phyloP scores from a whole-genome alignment of 2,329 filamentous ascomycete species.

The Trichoderma atroviride region DNA sequence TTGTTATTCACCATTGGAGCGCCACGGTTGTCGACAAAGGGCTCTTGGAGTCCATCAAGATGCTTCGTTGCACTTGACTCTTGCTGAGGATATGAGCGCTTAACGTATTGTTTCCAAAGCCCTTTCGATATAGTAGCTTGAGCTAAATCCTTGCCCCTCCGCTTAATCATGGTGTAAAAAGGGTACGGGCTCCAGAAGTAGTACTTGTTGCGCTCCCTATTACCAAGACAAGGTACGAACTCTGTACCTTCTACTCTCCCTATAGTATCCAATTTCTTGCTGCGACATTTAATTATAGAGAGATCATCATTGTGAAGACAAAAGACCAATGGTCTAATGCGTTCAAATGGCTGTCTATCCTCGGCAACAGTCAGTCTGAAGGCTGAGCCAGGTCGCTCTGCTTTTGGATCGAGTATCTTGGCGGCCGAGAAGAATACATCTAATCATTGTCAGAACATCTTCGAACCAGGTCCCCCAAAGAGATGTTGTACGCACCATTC shows the following conservation, averaged over 20 bases:
- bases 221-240: not conserved
- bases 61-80: not conserved
- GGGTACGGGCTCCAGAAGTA: not conserved
- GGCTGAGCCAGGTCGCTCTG: not conserved
- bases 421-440: conserved; percentile 9
- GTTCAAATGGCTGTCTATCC: not conserved
- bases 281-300: not conserved
- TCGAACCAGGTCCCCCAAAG: not conserved
- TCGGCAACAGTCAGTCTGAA: not conserved
- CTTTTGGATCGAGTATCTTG: not conserved
- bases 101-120: not conserved
- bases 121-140: not conserved
- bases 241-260: not conserved
- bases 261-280: not conserved
- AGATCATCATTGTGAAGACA: not conserved
- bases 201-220: not conserved
- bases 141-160: not conserved
- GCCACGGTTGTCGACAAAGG: not conserved
- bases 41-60: not conserved
- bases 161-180: not conserved
- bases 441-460: not conserved
- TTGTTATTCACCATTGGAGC: not conserved
- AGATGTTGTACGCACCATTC: not conserved
- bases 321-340: not conserved
- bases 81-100: not conserved